Conservation (phyloP, 2,329 filamentous ascomycete genomes). For the Talaromyces funiculosus region DNA sequence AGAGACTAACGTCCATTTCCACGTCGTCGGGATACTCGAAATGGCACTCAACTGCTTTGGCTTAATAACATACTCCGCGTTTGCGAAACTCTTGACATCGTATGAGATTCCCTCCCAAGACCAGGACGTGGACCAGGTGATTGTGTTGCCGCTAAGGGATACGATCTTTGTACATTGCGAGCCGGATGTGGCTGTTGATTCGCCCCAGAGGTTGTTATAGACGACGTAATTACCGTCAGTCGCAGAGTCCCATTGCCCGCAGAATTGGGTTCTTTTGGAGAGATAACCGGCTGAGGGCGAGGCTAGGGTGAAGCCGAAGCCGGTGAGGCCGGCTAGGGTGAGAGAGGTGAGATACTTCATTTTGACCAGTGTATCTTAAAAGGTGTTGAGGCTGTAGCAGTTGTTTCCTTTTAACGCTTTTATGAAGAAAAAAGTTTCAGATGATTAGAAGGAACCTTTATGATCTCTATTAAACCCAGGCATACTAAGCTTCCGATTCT, state of each 20-base stretch:
- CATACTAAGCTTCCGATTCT: not conserved
- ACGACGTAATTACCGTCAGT: constrained; percentile 42
- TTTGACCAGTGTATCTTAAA: not conserved
- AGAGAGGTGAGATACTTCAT: constrained; percentile 8
- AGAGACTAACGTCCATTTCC: constrained; percentile 37
- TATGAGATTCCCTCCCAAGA: constrained; percentile 37
- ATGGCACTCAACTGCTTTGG: constrained; percentile 31
- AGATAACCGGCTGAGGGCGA: constrained; percentile 16
- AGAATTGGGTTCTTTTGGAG: constrained; percentile 29
- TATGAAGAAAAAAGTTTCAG: not conserved
- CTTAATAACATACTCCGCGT: constrained; percentile 37
- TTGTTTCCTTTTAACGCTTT: no score
- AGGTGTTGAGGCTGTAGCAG: not conserved
- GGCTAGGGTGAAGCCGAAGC: constrained; percentile 13
- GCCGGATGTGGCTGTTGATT: constrained; percentile 30
- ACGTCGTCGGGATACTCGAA: constrained; percentile 40
- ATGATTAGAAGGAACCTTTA: not conserved
- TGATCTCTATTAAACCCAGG: not conserved
- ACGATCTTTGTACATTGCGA: constrained; percentile 42
- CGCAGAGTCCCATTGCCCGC: constrained; percentile 37
- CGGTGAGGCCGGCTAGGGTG: not conserved
- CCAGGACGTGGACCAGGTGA: constrained; percentile 44
- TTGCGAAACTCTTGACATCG: constrained; percentile 46
- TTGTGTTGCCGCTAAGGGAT: constrained; percentile 27
- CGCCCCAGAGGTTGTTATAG: constrained; percentile 52